A percentile compares a stretch with the other conserved stretches of the same genome.
These are phyloP conservation scores for Aspergillus bombycis DNA, from an alignment of 2,329 filamentous ascomycete species.

Conservation along the genomic window DNA sequence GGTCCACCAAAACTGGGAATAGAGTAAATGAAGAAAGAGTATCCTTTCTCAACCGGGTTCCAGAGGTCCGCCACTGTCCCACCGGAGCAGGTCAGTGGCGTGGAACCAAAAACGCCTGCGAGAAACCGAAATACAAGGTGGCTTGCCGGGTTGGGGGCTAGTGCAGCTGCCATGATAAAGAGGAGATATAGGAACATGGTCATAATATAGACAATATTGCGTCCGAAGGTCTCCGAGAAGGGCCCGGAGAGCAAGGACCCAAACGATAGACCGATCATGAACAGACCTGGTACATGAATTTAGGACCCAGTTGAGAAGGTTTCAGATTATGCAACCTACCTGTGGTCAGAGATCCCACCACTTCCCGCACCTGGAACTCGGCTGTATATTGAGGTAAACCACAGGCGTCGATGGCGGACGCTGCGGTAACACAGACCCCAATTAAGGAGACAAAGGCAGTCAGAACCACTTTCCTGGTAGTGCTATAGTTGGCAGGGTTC, in stretches of 20 bases:
- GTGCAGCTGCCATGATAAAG: conserved; percentile 52
- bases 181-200: conserved; percentile 51
- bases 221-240: conserved; percentile 52
- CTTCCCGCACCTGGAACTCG: no score
- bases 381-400: no score
- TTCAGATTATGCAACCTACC: no score
- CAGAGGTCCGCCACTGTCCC: conserved; percentile 52
- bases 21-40: conserved; percentile 55
- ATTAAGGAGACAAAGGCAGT: no score
- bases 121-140: conserved; percentile 55
- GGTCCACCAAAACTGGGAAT: conserved; percentile 46
- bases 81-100: conserved; percentile 49
- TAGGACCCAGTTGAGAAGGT: no score
- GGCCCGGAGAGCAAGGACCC: conserved; percentile 55
- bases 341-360: no score
- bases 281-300: neutral
- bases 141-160: conserved; percentile 52
- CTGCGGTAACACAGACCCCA: no score
- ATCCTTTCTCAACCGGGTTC: conserved; percentile 48
- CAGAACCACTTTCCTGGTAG: no score
- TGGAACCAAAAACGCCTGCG: conserved; percentile 52
- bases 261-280: conserved; percentile 51
- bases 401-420: no score
- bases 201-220: conserved; percentile 53
- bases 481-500: no score